phyloP scores from a whole-genome alignment of 352 stramenopile genomes.

The Paralagenidium karlingii region DNA sequence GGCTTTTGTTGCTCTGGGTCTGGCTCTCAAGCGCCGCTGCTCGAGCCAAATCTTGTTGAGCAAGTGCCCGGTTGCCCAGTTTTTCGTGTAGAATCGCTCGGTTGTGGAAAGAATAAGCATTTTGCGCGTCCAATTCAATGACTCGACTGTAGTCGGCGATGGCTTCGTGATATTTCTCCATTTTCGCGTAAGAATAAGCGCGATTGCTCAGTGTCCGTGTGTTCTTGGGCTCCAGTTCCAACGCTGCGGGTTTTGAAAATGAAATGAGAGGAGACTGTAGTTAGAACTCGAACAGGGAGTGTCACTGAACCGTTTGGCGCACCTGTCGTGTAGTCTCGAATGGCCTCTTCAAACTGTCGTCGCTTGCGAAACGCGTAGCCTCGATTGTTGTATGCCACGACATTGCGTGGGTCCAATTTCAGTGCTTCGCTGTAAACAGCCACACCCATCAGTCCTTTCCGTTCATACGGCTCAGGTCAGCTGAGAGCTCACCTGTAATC shows the following conservation, averaged over 20 bases:
- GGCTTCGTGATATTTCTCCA: slow-evolving; percentile 41
- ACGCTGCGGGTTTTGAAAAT: no score
- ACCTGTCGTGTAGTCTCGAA: slow-evolving; percentile 59
- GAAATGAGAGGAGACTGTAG: background rate
- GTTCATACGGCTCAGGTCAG: no score
- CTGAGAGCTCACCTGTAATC: no score
- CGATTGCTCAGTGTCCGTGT: slow-evolving; percentile 77
- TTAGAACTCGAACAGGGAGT: background rate
- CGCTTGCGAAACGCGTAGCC: slow-evolving; percentile 75
- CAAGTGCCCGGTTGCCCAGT: slow-evolving; percentile 26
- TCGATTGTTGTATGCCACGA: slow-evolving; percentile 75
- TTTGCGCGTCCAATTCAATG: slow-evolving; percentile 50
- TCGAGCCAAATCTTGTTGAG: slow-evolving; percentile 22
- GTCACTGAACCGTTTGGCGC: background rate
- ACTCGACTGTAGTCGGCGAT: slow-evolving; percentile 70
- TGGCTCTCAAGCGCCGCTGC: slow-evolving; percentile 5
- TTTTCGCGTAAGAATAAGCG: slow-evolving; percentile 77
- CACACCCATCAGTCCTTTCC: no score
- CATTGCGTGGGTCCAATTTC: slow-evolving; percentile 43
- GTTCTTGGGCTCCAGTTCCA: slow-evolving; percentile 59
- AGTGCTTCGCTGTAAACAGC: slow-evolving; percentile 47
- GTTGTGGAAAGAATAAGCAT: slow-evolving; percentile 79
- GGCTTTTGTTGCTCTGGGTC: slow-evolving; percentile 1
- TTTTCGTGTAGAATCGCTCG: slow-evolving; percentile 70
- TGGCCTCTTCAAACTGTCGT: slow-evolving; percentile 42